Evolutionary conservation across 2,329 filamentous ascomycete species (phyloP), one percentile per base, ranked within the genome.

Genomic region (Sporothrix inflata): DNA sequence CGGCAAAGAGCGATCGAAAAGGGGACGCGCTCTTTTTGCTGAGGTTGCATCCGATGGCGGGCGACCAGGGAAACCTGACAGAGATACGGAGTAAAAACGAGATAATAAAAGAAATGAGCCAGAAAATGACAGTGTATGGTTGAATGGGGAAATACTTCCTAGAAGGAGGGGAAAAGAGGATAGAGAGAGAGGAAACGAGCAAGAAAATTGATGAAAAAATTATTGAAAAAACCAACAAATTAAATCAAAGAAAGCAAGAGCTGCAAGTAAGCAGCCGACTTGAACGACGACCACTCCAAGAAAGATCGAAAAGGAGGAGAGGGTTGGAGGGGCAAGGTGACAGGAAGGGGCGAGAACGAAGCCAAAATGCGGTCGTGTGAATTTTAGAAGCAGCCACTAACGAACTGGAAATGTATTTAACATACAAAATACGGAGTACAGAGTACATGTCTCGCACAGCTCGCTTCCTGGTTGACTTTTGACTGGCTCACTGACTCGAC

Each of bases 371-470:
- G 53, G 53, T 47, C 9, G 30, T 40, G 4, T 16, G 47, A 47
- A 68, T 68, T 68, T 47, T 68, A 68, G 65, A 68, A 68, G 45
- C 65, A 34, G 42, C n/a, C 21, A 14, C 63, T 34, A 47, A 30
- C 63, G 38, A 38, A 21, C 8, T 45, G n/a, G 60, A 65, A 45
- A 42, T 65, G 60, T 65, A 45, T 45, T 27, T 45, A 65, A 45
- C 27, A n/a, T 42, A 42, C 11, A 27, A 38, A 34, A 40, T 16
- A 6, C 47, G n/a, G 16, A 51, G 47, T 38, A 38, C 30, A 27
- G 55, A 57, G 30, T 55, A 7, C 8, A 2, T 42, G 4, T 42
- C 47, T 3, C 47, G 30, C 47, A 49, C 16, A n/a, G 16, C 12
- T 45, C 42, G 14, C 14, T 16, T 16, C 57, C 57, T 21, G 19